Conservation (phyloP, 495 filamentous ascomycete species). For the Monascus purpureus region DNA sequence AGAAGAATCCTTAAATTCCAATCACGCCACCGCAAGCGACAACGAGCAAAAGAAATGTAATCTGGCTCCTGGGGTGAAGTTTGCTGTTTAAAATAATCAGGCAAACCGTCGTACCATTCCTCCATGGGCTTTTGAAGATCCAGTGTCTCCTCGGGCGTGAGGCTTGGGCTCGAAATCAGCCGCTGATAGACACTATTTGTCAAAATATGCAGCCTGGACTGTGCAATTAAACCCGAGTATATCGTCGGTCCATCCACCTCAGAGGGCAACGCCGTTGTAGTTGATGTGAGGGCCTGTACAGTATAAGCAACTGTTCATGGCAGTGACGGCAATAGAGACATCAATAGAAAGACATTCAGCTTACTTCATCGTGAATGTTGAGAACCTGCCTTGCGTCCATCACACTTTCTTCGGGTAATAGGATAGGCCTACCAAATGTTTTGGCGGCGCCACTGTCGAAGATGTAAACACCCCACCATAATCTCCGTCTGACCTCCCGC, state of each 20-base stretch:
- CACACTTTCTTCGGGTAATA: constrained; percentile 32
- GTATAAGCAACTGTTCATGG: no score
- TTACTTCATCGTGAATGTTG: constrained; percentile 38
- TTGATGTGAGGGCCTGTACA: constrained; percentile 27
- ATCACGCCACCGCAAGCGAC: constrained; percentile 33
- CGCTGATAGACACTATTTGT: constrained; percentile 38
- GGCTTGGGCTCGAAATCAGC: constrained; percentile 35
- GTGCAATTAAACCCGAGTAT: constrained; percentile 35
- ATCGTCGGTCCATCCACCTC: constrained; percentile 32
- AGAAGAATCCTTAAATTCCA: constrained; percentile 40
- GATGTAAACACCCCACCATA: constrained; percentile 37
- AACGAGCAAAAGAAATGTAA: constrained; percentile 24
- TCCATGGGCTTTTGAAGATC: constrained; percentile 32
- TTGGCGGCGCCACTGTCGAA: constrained; percentile 35
- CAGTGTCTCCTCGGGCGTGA: constrained; percentile 33
- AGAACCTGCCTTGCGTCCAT: constrained; percentile 33
- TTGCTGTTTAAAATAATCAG: constrained; percentile 29
- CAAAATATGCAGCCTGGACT: constrained; percentile 33
- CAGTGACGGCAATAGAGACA: no score
- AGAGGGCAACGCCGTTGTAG: constrained; percentile 25
- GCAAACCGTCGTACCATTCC: constrained; percentile 31
- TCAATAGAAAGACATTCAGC: no score
- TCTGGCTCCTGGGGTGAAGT: constrained; percentile 17
- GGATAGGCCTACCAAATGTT: constrained; percentile 33
- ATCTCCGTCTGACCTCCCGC: constrained; percentile 28